These are phyloP conservation scores for Sordariomycetes sp. DNA, from an alignment of 2,329 filamentous ascomycete species.

Conservation along the genomic window DNA sequence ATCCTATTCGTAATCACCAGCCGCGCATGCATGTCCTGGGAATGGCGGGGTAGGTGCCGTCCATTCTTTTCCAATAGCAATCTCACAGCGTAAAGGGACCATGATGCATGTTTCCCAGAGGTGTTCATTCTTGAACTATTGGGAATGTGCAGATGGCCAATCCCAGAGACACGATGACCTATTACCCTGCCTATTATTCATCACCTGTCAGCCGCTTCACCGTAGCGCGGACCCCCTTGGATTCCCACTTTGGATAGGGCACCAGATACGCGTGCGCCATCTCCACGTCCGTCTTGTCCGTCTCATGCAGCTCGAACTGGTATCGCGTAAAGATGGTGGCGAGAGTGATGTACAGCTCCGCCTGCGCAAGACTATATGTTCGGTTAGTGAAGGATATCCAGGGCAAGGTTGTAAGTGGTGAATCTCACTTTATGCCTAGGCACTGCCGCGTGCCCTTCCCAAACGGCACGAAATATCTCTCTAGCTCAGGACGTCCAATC, in stretches of 20 bases:
- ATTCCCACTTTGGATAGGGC: slow-evolving; percentile 8
- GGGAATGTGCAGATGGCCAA: no score
- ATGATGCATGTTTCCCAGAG: no score
- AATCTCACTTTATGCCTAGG: slow-evolving; percentile 13
- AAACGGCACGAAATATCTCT: slow-evolving; percentile 13
- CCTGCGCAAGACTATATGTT: slow-evolving; percentile 10
- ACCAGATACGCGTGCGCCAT: slow-evolving; percentile 9
- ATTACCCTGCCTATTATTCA: neutral
- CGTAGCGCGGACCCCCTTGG: slow-evolving; percentile 8
- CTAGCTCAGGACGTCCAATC: slow-evolving; percentile 8
- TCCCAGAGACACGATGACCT: no score
- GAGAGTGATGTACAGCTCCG: slow-evolving; percentile 13
- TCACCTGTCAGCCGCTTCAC: neutral
- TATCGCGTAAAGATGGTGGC: slow-evolving; percentile 12
- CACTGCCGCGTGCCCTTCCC: slow-evolving; percentile 12
- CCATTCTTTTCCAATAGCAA: no score
- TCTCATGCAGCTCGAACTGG: slow-evolving; percentile 16
- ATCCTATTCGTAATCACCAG: no score
- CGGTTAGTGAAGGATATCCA: neutral
- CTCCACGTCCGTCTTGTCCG: slow-evolving; percentile 11
- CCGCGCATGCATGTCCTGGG: no score
- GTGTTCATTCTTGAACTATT: no score
- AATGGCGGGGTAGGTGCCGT: no score
- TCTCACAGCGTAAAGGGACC: no score
- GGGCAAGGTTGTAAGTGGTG: neutral